These are phyloP conservation scores for Botrytis cinerea DNA, from an alignment of 2,329 filamentous ascomycete genomes.

Conservation along the genomic window DNA sequence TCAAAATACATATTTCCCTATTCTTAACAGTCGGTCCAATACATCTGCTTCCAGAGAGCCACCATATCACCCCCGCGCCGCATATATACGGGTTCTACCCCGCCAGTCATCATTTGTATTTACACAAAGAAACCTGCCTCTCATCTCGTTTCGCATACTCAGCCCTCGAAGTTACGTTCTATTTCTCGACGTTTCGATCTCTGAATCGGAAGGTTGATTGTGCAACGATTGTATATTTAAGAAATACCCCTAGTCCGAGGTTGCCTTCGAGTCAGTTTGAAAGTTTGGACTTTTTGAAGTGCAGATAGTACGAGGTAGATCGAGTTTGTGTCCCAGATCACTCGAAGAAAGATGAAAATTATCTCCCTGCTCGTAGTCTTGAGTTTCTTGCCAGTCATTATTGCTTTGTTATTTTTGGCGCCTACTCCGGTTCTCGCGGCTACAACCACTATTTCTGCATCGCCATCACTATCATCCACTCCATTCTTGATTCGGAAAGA, in stretches of 20 bases:
- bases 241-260: too few relatives aligned
- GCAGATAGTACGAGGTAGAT: not conserved
- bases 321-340: not conserved
- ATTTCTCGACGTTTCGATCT: not conserved
- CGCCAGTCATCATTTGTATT: not conserved
- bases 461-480: not conserved
- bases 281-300: not conserved
- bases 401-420: not conserved
- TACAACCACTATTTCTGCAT: not conserved
- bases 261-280: not conserved
- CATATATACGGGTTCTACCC: slow-evolving; percentile 11
- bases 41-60: not conserved
- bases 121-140: not conserved
- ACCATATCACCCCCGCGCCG: not conserved
- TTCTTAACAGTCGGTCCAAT: not conserved
- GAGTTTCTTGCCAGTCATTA: slow-evolving; percentile 1
- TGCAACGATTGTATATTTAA: too few relatives aligned
- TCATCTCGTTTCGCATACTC: not conserved
- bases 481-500: not conserved
- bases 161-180: not conserved
- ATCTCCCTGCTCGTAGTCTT: not conserved
- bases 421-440: not conserved
- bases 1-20: not conserved
- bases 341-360: not conserved
- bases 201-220: not conserved